Conservation (phyloP, 1,284 basidiomycete genomes). For the Peniophora sp. region DNA sequence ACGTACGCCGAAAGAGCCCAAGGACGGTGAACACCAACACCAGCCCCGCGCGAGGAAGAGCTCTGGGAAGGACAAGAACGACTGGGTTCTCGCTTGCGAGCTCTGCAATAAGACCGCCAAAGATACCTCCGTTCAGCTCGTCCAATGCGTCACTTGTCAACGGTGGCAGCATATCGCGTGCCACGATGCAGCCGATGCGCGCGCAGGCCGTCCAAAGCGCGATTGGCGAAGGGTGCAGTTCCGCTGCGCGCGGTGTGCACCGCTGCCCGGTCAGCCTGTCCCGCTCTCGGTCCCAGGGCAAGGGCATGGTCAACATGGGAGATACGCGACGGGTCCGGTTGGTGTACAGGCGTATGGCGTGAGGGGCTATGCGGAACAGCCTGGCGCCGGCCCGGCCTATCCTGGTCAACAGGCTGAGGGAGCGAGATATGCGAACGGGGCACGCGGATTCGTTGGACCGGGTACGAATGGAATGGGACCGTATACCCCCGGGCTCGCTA, state of each 20-base stretch:
- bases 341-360: neutral
- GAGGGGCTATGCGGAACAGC: neutral
- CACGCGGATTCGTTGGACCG: no score
- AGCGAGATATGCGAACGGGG: no score
- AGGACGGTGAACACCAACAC: neutral
- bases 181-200: constrained; percentile 57
- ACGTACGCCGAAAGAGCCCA: constrained; percentile 22
- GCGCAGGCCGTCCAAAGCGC: constrained; percentile 48
- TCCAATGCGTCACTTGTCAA: constrained; percentile 71
- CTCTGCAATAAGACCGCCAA: constrained; percentile 63
- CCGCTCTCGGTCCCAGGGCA: neutral
- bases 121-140: constrained; percentile 67
- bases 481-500: no score
- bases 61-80: constrained; percentile 31
- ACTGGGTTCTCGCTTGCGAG: constrained; percentile 84
- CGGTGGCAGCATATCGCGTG: constrained; percentile 83
- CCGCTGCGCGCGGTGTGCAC: constrained; percentile 30
- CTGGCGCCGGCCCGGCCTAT: no score
- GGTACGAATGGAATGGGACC: no score
- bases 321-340: neutral
- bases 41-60: constrained; percentile 13
- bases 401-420: no score
- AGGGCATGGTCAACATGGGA: neutral
- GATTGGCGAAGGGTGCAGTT: constrained; percentile 70
- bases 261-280: neutral